phyloP scores from a whole-genome alignment of 495 filamentous ascomycete genomes.

The Rhizodiscina lignyota region DNA sequence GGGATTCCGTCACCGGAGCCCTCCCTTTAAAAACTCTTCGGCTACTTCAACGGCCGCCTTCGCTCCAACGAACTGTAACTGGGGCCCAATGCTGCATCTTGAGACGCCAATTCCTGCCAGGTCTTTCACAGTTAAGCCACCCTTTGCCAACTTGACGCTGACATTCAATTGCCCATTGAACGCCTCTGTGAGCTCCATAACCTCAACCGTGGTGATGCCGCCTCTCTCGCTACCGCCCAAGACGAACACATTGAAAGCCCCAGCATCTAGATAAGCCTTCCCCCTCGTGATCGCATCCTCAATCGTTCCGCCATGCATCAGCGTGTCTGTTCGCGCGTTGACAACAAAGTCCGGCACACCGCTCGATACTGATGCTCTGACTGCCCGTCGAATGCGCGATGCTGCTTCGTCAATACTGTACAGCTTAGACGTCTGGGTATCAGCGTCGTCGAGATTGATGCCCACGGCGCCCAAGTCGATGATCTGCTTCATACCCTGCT shows the following conservation, averaged over 20 bases:
- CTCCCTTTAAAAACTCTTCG: no score
- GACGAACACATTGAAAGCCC: constrained; percentile 29
- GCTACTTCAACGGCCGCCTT: no score
- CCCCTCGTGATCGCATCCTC: constrained; percentile 29
- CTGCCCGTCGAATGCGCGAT: constrained; percentile 19
- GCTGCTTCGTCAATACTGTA: constrained; percentile 21
- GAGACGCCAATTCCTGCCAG: constrained; percentile 12
- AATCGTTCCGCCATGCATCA: constrained; percentile 15
- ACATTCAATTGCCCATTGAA: constrained; percentile 11
- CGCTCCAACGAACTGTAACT: constrained; percentile 7
- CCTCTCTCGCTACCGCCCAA: constrained; percentile 23
- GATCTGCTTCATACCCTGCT: constrained; percentile 17
- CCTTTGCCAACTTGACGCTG: constrained; percentile 4
- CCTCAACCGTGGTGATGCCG: constrained; percentile 8
- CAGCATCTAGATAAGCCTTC: constrained; percentile 27
- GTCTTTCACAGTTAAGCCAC: constrained; percentile 7
- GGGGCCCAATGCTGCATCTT: constrained; percentile 12
- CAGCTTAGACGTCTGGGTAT: constrained; percentile 18
- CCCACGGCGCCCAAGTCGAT: constrained; percentile 31
- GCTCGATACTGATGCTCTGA: constrained; percentile 17
- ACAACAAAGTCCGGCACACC: constrained; percentile 33
- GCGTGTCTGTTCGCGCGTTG: constrained; percentile 30
- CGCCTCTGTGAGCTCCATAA: constrained; percentile 6
- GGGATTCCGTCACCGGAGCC: no score
- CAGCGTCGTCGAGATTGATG: constrained; percentile 32